A percentile compares a stretch with the other conserved stretches of the same genome.
These are phyloP conservation scores for Yamadazyma diddensiae DNA, from an alignment of 1,139 yeast genomes.

Conservation along the genomic window DNA sequence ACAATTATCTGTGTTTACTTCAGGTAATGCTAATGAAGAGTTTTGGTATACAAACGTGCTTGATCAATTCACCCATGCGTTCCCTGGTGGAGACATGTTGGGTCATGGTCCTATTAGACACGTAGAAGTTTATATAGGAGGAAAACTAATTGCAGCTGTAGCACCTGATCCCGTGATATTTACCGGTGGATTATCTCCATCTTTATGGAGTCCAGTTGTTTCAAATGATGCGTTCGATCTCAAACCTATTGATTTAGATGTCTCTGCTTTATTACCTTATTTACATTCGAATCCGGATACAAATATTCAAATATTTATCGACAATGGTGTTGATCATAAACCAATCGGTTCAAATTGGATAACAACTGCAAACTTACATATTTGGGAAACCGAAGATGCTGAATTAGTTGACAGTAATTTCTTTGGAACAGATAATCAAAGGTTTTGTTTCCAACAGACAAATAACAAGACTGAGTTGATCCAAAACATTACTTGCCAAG, in stretches of 20 bases:
- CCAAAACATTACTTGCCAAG: slow-evolving; percentile 17
- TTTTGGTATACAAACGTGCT: slow-evolving; percentile 74
- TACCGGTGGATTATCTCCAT: slow-evolving; percentile 79
- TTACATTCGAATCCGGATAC: slow-evolving; percentile 45
- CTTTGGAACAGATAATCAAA: neutral
- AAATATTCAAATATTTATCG: slow-evolving; percentile 44
- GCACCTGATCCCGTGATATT: slow-evolving; percentile 63
- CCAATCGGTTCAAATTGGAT: slow-evolving; percentile 66
- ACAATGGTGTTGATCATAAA: slow-evolving; percentile 45
- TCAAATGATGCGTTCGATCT: slow-evolving; percentile 72
- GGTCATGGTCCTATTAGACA: slow-evolving; percentile 68
- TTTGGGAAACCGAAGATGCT: slow-evolving; percentile 53
- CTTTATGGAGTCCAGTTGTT: slow-evolving; percentile 77
- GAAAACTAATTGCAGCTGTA: slow-evolving; percentile 44
- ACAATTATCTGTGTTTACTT: slow-evolving; percentile 57
- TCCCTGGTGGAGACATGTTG: slow-evolving; percentile 29
- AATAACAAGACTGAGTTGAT: neutral
- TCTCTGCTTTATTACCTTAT: slow-evolving; percentile 63
- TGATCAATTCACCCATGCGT: slow-evolving; percentile 42
- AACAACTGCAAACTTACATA: slow-evolving; percentile 59
- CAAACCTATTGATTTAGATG: slow-evolving; percentile 60
- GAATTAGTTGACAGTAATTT: slow-evolving; percentile 33
- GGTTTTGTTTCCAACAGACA: neutral
- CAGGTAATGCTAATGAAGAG: slow-evolving; percentile 80
- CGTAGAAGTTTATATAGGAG: slow-evolving; percentile 51